Base-by-base conservation (phyloP, 371 early-diverging fungal species). In the Phascolomyces articulosus region DNA sequence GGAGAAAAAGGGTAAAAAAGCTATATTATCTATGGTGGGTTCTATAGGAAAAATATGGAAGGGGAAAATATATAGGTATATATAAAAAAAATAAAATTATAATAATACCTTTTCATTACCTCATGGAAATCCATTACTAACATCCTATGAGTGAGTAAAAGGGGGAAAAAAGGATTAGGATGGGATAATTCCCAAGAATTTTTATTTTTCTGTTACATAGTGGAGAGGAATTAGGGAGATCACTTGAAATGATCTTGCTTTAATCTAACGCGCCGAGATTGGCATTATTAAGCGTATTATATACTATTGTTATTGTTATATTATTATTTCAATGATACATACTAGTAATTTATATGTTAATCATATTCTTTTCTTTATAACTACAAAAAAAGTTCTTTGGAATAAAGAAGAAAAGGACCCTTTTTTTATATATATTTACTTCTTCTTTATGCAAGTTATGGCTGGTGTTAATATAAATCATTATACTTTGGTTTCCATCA, bases 261-360 rank as follows among this genome's bases (percentile, higher is more conserved):
- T 51, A 51, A 51, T 51, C 51, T 51, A 51, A 51, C 21, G 51
- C 51, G 51, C 51, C 51, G 51, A 51, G 51, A 51, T 51, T 51
- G 51, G 51, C 51, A 51, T 51, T 51, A 51, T 51, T 51, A 51
- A 51, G 51, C 51, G 51, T 24, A 21, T 6, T 51, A 24, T 16
- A 11, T 51, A 24, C 9, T 34, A 34, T 34, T 51, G 20, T 51
- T 51, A 23, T 23, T 23, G 15, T 51, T 18, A 51, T n/a, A 23
- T 28, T 18, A 8, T 51, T n/a, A n/a, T 47, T 47, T 20, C n/a
- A 13, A 47, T 47, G 47, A 11, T 47, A 28, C 21, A n/a, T n/a
- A n/a, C n/a, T n/a, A n/a, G n/a, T n/a, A n/a, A n/a, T n/a, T n/a
- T n/a, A n/a, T n/a, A n/a, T n/a, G n/a, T n/a, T n/a, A n/a, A n/a